phyloP scores from a whole-genome alignment of 441 rosid species.

The Mallotus japonicus region DNA sequence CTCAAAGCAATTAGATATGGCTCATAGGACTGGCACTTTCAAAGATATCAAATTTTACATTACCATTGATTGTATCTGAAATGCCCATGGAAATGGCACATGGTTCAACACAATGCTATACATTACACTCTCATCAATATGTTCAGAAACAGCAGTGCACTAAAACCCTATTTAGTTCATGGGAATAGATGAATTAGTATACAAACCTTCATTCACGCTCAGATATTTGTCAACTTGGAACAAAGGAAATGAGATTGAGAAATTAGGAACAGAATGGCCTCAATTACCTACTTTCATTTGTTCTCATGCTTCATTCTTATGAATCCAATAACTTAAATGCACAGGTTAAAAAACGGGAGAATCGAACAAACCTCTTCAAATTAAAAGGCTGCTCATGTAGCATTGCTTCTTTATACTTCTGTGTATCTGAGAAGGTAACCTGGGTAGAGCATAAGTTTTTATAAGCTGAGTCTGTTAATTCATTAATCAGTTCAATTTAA shows the following conservation, averaged over 20 bases:
- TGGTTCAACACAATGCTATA: neutral
- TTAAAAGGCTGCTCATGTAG: conserved; percentile 68
- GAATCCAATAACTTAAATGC: neutral
- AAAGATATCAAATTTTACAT: neutral
- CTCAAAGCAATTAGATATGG: neutral
- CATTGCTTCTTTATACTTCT: conserved; percentile 66
- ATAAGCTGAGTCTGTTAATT: conserved; percentile 1
- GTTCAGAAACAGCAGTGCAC: conserved; percentile 1
- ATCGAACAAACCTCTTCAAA: conserved; percentile 61
- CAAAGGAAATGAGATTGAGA: neutral
- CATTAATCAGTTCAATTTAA: neutral
- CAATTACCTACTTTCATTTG: neutral
- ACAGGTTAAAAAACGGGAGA: neutral
- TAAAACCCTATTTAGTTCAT: neutral
- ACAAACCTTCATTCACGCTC: neutral
- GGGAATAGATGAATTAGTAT: neutral
- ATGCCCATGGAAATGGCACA: neutral
- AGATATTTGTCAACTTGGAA: neutral
- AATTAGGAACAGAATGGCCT: neutral
- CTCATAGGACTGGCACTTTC: neutral
- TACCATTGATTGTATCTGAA: neutral
- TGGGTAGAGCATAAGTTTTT: conserved; percentile 30
- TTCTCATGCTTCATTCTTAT: neutral
- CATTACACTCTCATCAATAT: neutral
- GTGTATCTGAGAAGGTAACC: conserved; percentile 74